These are phyloP conservation scores for Fusarium acutatum DNA, from an alignment of 2,329 filamentous ascomycete species.

Conservation along the genomic window DNA sequence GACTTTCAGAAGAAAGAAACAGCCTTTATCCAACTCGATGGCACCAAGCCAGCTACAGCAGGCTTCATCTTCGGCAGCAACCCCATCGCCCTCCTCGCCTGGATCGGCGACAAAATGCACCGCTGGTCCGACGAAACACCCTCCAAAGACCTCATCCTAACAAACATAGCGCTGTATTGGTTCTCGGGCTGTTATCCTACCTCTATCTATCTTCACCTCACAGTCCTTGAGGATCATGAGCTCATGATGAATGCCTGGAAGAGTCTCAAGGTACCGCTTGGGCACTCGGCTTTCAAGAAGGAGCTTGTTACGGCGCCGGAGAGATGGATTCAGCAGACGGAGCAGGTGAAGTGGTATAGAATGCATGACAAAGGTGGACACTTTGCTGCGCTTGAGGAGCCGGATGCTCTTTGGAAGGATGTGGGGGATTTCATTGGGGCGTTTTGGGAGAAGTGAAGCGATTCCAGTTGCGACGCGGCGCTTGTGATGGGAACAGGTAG, in stretches of 20 bases:
- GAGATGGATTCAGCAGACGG: constrained; percentile 6
- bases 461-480: background rate
- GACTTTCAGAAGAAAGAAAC: constrained; percentile 8
- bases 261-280: background rate
- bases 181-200: constrained; percentile 9
- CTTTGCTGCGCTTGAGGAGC: constrained; percentile 28
- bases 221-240: background rate
- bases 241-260: constrained; percentile 8
- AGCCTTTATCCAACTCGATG: constrained; percentile 17
- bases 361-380: constrained; percentile 24
- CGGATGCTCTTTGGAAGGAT: constrained; percentile 19
- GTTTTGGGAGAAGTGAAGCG: constrained; percentile 1
- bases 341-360: constrained; percentile 17
- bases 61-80: constrained; percentile 7
- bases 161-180: constrained; percentile 14
- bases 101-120: constrained; percentile 21
- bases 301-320: background rate
- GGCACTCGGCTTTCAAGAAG: constrained; percentile 9
- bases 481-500: background rate
- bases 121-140: constrained; percentile 11
- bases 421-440: constrained; percentile 17
- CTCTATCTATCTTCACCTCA: constrained; percentile 7
- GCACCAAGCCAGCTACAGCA: constrained; percentile 6
- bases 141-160: background rate
- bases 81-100: constrained; percentile 2